Evolutionary conservation across 805 yeast species (phyloP).

Genomic region (Schizosaccharomyces japonicus): DNA sequence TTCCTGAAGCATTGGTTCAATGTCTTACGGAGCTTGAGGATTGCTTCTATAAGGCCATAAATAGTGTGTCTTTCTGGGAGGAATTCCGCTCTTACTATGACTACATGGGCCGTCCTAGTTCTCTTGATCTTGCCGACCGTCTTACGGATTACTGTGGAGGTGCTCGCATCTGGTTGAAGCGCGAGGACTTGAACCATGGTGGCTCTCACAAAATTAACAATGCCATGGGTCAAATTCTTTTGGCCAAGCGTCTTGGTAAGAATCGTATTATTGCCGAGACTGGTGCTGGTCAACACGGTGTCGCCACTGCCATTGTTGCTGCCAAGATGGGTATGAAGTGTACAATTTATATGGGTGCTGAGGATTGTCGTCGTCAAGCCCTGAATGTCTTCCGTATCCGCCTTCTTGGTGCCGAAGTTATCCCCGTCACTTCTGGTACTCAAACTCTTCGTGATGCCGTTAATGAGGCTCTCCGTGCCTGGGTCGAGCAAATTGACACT

Average conservation of each 20-base stretch:
- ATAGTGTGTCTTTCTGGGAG: conserved; percentile 82
- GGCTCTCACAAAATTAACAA: conserved; percentile 27
- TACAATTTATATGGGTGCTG: conserved; percentile 96
- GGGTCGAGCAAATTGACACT: conserved; percentile 70
- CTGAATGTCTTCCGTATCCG: conserved; percentile 93
- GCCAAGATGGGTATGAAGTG: conserved; percentile 64
- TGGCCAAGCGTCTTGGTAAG: conserved; percentile 25
- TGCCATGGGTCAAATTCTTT: conserved; percentile 23
- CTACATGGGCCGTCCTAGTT: conserved; percentile 91
- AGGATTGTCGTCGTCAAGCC: conserved; percentile 96
- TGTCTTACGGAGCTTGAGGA: conserved; percentile 73
- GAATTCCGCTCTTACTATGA: conserved; percentile 66
- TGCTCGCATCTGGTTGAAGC: conserved; percentile 86
- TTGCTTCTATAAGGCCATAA: conserved; percentile 68
- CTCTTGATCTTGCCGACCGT: conserved; percentile 74
- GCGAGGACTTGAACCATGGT: conserved; percentile 55
- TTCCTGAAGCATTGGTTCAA: conserved; percentile 84
- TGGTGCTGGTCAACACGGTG: conserved; percentile 31
- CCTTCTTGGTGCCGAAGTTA: conserved; percentile 83
- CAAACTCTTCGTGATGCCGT: conserved; percentile 93
- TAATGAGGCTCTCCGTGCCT: conserved; percentile 80
- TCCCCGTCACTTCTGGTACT: conserved; percentile 85
- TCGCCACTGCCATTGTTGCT: conserved; percentile 28
- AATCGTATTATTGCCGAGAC: conserved; percentile 25
- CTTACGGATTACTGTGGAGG: conserved; percentile 81